These are phyloP conservation scores for Phytophthora capsici DNA, from an alignment of 352 stramenopile genomes.

Conservation along the genomic window DNA sequence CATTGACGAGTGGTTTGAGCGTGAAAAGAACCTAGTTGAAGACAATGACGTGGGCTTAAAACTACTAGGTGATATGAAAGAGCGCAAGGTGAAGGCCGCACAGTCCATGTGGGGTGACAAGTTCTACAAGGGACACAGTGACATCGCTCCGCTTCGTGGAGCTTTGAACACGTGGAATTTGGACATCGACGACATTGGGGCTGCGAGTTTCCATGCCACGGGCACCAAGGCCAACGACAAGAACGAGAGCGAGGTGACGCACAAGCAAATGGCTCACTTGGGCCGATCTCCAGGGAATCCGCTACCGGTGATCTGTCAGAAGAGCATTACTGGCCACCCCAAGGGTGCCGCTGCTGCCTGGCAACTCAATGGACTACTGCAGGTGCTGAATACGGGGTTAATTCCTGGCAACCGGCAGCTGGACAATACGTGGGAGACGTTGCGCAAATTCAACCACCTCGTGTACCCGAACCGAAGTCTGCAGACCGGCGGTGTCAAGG, in stretches of 20 bases:
- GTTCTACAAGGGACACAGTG: conserved; percentile 65
- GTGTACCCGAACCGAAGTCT: conserved; percentile 84
- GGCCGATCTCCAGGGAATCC: conserved; percentile 78
- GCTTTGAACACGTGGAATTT: conserved; percentile 83
- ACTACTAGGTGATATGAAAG: conserved; percentile 70
- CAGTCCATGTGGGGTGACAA: conserved; percentile 72
- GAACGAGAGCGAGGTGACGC: conserved; percentile 89
- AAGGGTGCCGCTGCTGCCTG: conserved; percentile 85
- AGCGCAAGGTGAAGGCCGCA: conserved; percentile 69
- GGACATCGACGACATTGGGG: conserved; percentile 80
- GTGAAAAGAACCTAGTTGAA: conserved; percentile 58
- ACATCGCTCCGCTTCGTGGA: conserved; percentile 82
- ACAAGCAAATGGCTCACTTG: conserved; percentile 85
- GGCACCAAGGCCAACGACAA: conserved; percentile 87
- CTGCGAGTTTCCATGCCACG: conserved; percentile 87
- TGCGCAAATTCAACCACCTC: conserved; percentile 82
- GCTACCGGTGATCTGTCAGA: conserved; percentile 83
- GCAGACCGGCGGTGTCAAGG: conserved; percentile 83
- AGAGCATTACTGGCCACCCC: conserved; percentile 81
- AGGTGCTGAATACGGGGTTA: conserved; percentile 77
- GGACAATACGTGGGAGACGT: conserved; percentile 75
- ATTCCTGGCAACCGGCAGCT: conserved; percentile 86
- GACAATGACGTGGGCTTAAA: conserved; percentile 42
- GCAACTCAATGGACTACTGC: conserved; percentile 86
- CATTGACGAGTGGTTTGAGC: conserved; percentile 75